A percentile compares a stretch with the other conserved stretches of the same genome.
Conservation (phyloP, 148 eudicot species). For the Drosera capensis region DNA sequence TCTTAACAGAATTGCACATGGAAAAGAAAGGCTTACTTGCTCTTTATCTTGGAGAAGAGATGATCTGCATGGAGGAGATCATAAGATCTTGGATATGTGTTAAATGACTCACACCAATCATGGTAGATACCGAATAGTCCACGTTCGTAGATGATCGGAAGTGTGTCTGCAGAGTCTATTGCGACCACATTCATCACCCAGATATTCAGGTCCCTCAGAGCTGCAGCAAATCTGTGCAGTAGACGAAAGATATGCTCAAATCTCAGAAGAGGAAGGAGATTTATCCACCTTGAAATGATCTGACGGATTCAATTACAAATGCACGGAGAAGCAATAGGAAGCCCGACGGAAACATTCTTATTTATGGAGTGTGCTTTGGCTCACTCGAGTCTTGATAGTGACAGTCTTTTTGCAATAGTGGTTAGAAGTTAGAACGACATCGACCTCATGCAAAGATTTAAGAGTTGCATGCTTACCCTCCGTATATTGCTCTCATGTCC, state of each 20-base stretch:
- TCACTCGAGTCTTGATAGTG: too few species aligned
- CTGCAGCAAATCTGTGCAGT: conserved; percentile 54
- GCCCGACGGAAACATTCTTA: too few species aligned
- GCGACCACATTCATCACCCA: conserved; percentile 82
- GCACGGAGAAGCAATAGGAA: too few species aligned
- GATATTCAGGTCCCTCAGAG: conserved; percentile 46
- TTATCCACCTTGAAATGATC: background rate
- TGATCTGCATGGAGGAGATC: conserved; percentile 80
- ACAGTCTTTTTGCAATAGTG: too few species aligned
- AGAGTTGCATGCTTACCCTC: conserved; percentile 48
- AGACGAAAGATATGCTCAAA: background rate
- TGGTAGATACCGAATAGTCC: conserved; percentile 80
- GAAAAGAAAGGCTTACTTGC: conserved; percentile 21
- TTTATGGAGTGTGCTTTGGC: too few species aligned
- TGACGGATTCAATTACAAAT: too few species aligned
- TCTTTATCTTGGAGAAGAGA: conserved; percentile 50
- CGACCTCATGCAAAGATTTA: background rate
- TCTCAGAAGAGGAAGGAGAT: background rate
- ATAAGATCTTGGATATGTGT: conserved; percentile 67
- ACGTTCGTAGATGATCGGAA: conserved; percentile 62
- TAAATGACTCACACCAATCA: conserved; percentile 80
- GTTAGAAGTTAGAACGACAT: background rate
- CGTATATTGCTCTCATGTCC: conserved; percentile 76
- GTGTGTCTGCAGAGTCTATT: conserved; percentile 55
- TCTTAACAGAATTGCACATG: background rate